Base-by-base conservation (phyloP, 2,329 filamentous ascomycete genomes). In the Pseudogymnoascus sp. region DNA sequence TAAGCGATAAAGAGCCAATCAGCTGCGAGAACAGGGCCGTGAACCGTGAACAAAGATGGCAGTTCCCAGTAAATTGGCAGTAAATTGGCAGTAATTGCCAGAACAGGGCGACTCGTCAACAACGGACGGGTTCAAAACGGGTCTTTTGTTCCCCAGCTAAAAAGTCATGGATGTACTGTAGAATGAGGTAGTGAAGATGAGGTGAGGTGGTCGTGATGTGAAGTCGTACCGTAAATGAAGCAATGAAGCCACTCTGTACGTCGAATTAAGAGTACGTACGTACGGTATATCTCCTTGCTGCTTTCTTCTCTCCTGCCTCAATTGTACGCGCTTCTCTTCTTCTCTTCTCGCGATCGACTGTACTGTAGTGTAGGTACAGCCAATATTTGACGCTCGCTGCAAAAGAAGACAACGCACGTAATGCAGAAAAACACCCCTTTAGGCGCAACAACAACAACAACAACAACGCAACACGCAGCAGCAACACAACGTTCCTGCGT, bases 1-100 rank as follows among this genome's bases (percentile, higher is more conserved):
- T 62, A 62, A 25, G 44, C 6, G 23, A 56, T 21, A 62, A 11
- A 18, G 28, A 59, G 25, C 25, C 16, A 62, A 62, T 62, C 61
- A 62, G 61, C 61, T 25, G 16, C 40, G 2, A 62, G 61, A 38
- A 59, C 40, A 23, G 10, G 10, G 12, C 40, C 21, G 40, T 44
- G 40, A 25, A 25, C 21, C 10, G 42, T 47, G 18, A 44, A 44
- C n/a, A 44, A 44, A 25, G 40, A 11, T 18, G 28, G 28, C 40
- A 10, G 16, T 4, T 44, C 40, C 38, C 38, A 42, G 38, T 38
- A 35, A 35, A 3, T 21, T 21, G 3, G 2, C 21, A 21, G 21
- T 21, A 21, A 38, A 40, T 40, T 5, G n/a, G n/a, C 38, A 42
- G 14, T 2, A 38, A 40, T 40, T 5, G n/a, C 38, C 38, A 42